These are phyloP conservation scores for Salvia miltiorrhiza DNA, from an alignment of 257 asterid species.

Conservation along the genomic window DNA sequence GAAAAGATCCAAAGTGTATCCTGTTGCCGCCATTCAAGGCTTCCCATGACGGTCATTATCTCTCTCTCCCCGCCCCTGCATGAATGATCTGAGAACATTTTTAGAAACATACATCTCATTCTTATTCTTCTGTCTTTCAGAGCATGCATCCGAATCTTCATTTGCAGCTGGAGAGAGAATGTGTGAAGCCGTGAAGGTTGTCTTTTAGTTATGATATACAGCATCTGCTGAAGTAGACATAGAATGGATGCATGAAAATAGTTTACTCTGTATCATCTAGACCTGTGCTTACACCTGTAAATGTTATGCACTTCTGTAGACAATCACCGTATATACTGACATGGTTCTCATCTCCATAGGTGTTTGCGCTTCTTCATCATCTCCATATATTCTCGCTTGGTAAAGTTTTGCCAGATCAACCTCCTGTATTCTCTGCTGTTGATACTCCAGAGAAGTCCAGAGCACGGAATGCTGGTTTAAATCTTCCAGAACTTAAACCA, in stretches of 20 bases:
- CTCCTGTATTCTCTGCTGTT: slow-evolving; percentile 53
- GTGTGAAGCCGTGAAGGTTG: slow-evolving; percentile 91
- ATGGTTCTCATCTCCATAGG: slow-evolving; percentile 40
- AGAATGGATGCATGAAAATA: slow-evolving; percentile 16
- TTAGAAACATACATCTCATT: slow-evolving; percentile 19
- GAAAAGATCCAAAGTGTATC: slow-evolving; percentile 70
- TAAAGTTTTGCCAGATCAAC: slow-evolving; percentile 77
- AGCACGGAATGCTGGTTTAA: slow-evolving; percentile 65
- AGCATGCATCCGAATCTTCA: slow-evolving; percentile 58
- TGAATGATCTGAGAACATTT: background rate
- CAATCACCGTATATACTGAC: slow-evolving; percentile 5
- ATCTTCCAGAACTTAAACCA: slow-evolving; percentile 58
- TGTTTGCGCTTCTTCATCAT: slow-evolving; percentile 82
- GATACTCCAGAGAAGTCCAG: slow-evolving; percentile 60
- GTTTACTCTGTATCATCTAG: background rate
- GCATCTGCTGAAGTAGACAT: slow-evolving; percentile 9
- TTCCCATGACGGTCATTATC: slow-evolving; percentile 46
- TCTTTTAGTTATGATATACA: slow-evolving; percentile 14
- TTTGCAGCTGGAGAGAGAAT: slow-evolving; percentile 75
- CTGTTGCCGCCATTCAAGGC: slow-evolving; percentile 54
- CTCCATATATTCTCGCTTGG: slow-evolving; percentile 77
- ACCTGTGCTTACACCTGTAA: background rate
- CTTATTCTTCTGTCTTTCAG: slow-evolving; percentile 37
- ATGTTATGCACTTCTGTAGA: slow-evolving; percentile 7
- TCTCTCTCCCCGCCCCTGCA: background rate